Base-by-base conservation (phyloP, 306 rosid genomes). In the Sophora flavescens region DNA sequence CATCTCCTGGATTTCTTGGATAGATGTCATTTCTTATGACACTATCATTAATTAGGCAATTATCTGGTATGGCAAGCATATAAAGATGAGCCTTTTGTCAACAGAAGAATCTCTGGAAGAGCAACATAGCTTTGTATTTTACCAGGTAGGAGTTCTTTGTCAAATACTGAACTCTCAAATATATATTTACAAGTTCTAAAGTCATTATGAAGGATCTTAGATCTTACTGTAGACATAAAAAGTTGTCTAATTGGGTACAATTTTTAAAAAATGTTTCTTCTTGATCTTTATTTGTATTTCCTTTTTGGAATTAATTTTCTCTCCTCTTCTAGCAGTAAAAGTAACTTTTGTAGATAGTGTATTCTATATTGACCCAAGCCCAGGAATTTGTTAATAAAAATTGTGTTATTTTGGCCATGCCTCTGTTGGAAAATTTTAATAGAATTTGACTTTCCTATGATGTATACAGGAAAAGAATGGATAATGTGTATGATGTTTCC, bases 51-150 rank as follows among this genome's bases (percentile, higher is more conserved):
- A 38, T 71, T 75, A 93, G 98, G 97, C 95, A 50, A 86, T 81
- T 83, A 70, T 80, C 67, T 94, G 97, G 98, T 87, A 93, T 71
- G 87, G 80, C 68, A 94, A 94, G 86, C 97, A 94, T 87, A 74
- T 91, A 74, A 85, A 89, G 82, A 90, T 94, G 98, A 87, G 91
- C 57, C 90, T 94, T 52, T 82, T 94, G 92, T 89, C 95, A 6
- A 77, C 86, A 18, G 88, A 84, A 90, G 98, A 85, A 13, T 94
- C 96, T 73, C 89, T 89, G 79, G 98, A 90, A 63, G 95, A 90
- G 32, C 96, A 92, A 78, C 98, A 94, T 56, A 56, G 70, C 71
- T 70, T 78, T 63, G 71, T 82, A 60, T 94, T 94, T 87, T 92
- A 86, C 83, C 88, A 87, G 97, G 98, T 94, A 83, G 63, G 63